These are phyloP conservation scores for Ajuga chamaepitys DNA, from an alignment of 257 asterid genomes.

Conservation along the genomic window DNA sequence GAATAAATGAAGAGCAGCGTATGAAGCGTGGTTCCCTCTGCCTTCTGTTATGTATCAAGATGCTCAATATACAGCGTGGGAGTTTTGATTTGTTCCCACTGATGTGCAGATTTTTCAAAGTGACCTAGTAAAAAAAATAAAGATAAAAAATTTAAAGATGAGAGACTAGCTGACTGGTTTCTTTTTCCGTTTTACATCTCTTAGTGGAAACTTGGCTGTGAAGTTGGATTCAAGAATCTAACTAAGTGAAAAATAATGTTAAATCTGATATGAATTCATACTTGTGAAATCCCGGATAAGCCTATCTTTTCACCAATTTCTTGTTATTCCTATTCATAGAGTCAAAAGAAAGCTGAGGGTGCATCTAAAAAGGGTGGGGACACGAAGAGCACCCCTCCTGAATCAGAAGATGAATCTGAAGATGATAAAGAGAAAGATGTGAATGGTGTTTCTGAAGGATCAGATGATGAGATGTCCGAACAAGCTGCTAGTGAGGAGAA, in stretches of 20 bases:
- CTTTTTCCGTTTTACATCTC: neutral
- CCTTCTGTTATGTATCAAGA: neutral
- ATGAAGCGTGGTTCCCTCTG: neutral
- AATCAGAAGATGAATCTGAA: conserved; percentile 58
- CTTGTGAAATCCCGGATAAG: neutral
- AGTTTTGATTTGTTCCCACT: neutral
- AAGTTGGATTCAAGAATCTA: neutral
- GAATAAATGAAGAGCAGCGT: neutral
- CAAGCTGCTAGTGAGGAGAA: conserved; percentile 54
- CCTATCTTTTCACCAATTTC: neutral
- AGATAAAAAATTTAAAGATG: neutral
- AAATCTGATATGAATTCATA: neutral
- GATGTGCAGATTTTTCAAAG: neutral
- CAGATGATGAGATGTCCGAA: conserved; percentile 76
- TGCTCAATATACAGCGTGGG: neutral
- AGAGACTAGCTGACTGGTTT: neutral
- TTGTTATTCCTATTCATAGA: conserved; percentile 27
- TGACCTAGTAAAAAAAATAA: neutral
- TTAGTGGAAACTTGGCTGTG: neutral
- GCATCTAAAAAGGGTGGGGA: conserved; percentile 41
- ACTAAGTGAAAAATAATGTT: neutral
- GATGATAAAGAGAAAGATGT: conserved; percentile 43
- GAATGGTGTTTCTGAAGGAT: conserved; percentile 44
- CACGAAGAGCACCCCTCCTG: conserved; percentile 30
- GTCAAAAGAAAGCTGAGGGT: conserved; percentile 37